Percentiles rank a stretch among this genome's conserved stretches.
These are phyloP conservation scores for Hymenoscyphus fructigenus DNA, from an alignment of 2,329 filamentous ascomycete species.

Conservation along the genomic window DNA sequence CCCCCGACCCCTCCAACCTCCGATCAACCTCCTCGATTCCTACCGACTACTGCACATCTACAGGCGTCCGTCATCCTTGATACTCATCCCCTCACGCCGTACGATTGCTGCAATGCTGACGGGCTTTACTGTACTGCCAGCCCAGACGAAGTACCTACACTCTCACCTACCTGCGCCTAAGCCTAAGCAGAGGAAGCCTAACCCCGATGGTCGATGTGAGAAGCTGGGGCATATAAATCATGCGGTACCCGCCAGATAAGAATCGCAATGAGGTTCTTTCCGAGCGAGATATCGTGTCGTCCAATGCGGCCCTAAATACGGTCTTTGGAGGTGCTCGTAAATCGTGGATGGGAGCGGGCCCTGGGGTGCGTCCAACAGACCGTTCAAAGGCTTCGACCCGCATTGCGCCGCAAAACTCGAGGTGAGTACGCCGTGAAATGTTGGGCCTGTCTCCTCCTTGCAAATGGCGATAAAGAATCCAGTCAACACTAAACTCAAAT, in stretches of 20 bases:
- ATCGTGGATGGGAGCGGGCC: slow-evolving; percentile 36
- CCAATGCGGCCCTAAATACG: slow-evolving; percentile 38
- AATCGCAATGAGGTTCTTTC: slow-evolving; percentile 26
- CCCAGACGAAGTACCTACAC: not conserved
- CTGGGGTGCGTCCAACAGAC: slow-evolving; percentile 34
- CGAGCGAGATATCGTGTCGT: slow-evolving; percentile 35
- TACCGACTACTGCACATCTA: not conserved
- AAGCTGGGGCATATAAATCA: slow-evolving; percentile 19
- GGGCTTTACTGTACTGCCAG: not conserved
- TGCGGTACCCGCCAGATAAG: slow-evolving; percentile 37
- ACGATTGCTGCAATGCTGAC: not conserved
- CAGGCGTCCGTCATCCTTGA: not conserved
- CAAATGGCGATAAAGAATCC: slow-evolving; percentile 17
- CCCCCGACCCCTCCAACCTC: not conserved
- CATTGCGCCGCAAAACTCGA: not conserved
- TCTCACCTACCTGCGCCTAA: not conserved
- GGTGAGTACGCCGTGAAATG: not conserved
- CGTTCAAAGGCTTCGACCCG: slow-evolving; percentile 25
- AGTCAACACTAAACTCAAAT: not conserved
- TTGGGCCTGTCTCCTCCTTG: slow-evolving; percentile 2
- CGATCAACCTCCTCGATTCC: not conserved
- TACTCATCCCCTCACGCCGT: not conserved
- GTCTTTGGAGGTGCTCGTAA: slow-evolving; percentile 37
- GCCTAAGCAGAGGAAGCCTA: not conserved
- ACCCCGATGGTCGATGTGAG: not conserved